Conservation (phyloP, 192 early-diverging fungal genomes). For the Umbelopsis ramanniana region DNA sequence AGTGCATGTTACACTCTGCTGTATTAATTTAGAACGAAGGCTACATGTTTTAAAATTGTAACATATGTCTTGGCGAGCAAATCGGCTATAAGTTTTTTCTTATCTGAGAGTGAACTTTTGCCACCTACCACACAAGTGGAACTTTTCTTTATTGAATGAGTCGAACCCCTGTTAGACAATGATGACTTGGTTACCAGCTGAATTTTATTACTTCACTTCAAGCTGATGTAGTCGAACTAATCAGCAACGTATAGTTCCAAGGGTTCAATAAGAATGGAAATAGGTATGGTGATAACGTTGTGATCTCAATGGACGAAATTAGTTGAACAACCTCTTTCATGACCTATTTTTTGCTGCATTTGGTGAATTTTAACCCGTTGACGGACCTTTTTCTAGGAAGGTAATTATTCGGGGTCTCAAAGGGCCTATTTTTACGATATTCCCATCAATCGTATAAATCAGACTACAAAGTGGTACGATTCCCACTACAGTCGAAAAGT, state of each 20-base stretch:
- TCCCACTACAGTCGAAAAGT: background rate
- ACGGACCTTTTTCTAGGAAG: background rate
- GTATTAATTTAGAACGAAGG: background rate
- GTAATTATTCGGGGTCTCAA: background rate
- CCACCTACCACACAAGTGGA: no score
- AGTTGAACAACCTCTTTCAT: background rate
- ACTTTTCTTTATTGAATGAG: no score
- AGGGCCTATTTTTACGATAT: background rate
- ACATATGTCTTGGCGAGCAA: background rate
- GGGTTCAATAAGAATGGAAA: no score
- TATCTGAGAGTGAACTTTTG: constrained; percentile 8
- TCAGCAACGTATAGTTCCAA: no score
- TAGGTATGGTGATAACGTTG: no score
- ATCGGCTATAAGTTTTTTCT: constrained; percentile 3
- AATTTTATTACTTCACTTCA: background rate
- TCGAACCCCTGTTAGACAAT: background rate
- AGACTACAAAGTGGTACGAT: background rate
- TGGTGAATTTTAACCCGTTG: background rate
- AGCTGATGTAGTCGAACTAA: no score
- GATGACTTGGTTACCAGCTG: background rate
- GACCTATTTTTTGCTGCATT: constrained; percentile 11
- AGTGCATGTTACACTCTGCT: background rate
- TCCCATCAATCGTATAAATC: no score
- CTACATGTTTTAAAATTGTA: background rate
- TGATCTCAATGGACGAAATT: no score